A percentile compares a stretch with the other conserved stretches of the same genome.
Conservation (phyloP, 768 basidiomycete genomes). For the Mycena filopes region DNA sequence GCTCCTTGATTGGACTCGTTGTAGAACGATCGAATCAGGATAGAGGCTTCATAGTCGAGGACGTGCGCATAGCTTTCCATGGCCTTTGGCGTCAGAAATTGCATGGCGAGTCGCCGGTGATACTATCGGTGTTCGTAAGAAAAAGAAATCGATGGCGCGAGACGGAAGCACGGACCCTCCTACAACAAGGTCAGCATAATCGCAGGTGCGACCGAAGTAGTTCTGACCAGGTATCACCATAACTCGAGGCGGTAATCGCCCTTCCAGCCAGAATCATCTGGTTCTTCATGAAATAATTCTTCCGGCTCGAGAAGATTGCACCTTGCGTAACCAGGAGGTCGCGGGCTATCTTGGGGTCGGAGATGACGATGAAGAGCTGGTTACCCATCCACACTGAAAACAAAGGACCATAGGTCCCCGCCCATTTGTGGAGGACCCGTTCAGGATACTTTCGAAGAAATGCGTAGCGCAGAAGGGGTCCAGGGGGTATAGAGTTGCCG, state of each 20-base stretch:
- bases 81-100: slow-evolving; percentile 28
- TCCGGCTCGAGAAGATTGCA: slow-evolving; percentile 47
- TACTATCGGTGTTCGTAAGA: background rate
- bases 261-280: slow-evolving; percentile 47
- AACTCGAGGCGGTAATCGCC: slow-evolving; percentile 46
- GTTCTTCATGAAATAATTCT: slow-evolving; percentile 49
- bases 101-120: slow-evolving; percentile 37
- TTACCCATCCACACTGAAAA: slow-evolving; percentile 52
- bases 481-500: slow-evolving; percentile 5
- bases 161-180: background rate
- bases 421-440: slow-evolving; percentile 45
- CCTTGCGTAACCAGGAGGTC: slow-evolving; percentile 51
- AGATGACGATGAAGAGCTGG: slow-evolving; percentile 50
- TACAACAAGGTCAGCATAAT: too few relatives aligned
- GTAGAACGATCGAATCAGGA: slow-evolving; percentile 34
- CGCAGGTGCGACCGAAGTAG: too few relatives aligned
- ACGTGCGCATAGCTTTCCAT: slow-evolving; percentile 28
- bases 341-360: slow-evolving; percentile 45
- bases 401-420: slow-evolving; percentile 44
- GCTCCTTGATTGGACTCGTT: slow-evolving; percentile 20
- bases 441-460: slow-evolving; percentile 50
- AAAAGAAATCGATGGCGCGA: background rate
- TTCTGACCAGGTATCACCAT: slow-evolving; percentile 44
- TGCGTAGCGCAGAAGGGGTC: slow-evolving; percentile 41
- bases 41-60: slow-evolving; percentile 34